phyloP scores from a whole-genome alignment of 2,329 filamentous ascomycete species.

The Hypoxylon sp. region DNA sequence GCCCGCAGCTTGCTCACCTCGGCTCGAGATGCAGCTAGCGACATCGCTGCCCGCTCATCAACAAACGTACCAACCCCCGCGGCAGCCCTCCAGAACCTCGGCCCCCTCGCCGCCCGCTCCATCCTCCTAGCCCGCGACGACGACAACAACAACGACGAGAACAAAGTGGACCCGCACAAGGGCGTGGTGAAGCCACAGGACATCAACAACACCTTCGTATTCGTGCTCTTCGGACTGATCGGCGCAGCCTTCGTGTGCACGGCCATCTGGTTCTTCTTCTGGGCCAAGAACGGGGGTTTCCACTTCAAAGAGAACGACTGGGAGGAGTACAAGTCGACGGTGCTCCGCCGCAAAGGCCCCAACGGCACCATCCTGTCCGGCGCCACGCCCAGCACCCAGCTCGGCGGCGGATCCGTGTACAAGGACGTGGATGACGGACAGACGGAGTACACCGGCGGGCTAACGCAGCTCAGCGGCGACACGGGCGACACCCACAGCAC shows the following conservation, averaged over 20 bases:
- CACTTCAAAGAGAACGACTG: slow-evolving; percentile 88
- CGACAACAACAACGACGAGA: slow-evolving; percentile 19
- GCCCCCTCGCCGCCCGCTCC: slow-evolving; percentile 61
- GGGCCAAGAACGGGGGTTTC: slow-evolving; percentile 96
- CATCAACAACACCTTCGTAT: slow-evolving; percentile 79
- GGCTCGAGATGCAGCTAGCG: slow-evolving; percentile 41
- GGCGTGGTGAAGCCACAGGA: slow-evolving; percentile 69
- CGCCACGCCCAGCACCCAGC: slow-evolving; percentile 83
- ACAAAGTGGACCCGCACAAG: slow-evolving; percentile 57
- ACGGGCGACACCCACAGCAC: slow-evolving; percentile 64
- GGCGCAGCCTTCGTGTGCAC: slow-evolving; percentile 81
- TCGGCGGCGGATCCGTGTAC: slow-evolving; percentile 90
- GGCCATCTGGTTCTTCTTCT: slow-evolving; percentile 98
- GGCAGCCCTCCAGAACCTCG: slow-evolving; percentile 54
- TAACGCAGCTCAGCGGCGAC: slow-evolving; percentile 56
- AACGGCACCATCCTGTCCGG: slow-evolving; percentile 89
- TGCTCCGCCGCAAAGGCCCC: slow-evolving; percentile 87
- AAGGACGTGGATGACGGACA: slow-evolving; percentile 73
- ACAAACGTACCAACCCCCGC: slow-evolving; percentile 42
- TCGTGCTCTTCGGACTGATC: slow-evolving; percentile 88
- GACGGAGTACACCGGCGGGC: slow-evolving; percentile 58
- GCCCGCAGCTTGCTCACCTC: slow-evolving; percentile 51
- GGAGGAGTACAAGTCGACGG: slow-evolving; percentile 98
- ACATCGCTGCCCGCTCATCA: slow-evolving; percentile 52
- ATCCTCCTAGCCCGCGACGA: slow-evolving; percentile 61